phyloP scores from a whole-genome alignment of 352 stramenopile genomes.

The Pilasporangium apinafurcum region DNA sequence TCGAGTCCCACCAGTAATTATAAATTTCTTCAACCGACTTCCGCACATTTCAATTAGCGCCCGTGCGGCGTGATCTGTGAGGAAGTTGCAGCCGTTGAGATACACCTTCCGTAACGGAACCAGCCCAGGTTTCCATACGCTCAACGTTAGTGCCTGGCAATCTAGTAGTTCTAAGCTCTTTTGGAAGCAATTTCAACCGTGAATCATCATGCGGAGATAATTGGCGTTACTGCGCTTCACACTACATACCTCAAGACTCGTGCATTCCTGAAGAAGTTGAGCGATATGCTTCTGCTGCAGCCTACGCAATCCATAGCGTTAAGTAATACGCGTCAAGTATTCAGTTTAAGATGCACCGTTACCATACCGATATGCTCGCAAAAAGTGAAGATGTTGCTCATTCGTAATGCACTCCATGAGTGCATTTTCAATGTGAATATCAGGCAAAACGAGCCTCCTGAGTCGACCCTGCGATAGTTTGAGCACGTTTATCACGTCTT shows the following conservation, averaged over 20 bases:
- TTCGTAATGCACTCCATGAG: slow-evolving; percentile 26
- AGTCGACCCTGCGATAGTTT: slow-evolving; percentile 26
- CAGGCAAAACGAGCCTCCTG: slow-evolving; percentile 26
- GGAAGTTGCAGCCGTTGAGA: slow-evolving; percentile 42
- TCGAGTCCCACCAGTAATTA: slow-evolving; percentile 29
- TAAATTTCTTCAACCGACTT: slow-evolving; percentile 22
- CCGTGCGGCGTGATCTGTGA: slow-evolving; percentile 32
- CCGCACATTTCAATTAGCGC: slow-evolving; percentile 34
- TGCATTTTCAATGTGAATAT: slow-evolving; percentile 37
- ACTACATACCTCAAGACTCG: slow-evolving; percentile 19
- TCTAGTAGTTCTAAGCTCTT: slow-evolving; percentile 58
- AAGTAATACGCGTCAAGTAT: background rate
- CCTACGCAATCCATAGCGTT: slow-evolving; percentile 7
- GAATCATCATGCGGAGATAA: background rate
- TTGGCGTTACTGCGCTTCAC: background rate
- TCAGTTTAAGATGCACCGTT: background rate
- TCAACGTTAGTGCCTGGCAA: slow-evolving; percentile 41
- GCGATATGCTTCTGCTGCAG: slow-evolving; percentile 51
- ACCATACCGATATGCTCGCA: slow-evolving; percentile 45
- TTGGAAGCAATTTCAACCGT: background rate
- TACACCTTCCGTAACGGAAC: slow-evolving; percentile 25
- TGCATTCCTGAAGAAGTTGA: slow-evolving; percentile 26
- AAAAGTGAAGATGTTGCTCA: slow-evolving; percentile 23
- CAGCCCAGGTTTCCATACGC: slow-evolving; percentile 19
- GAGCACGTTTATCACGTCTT: slow-evolving; percentile 29